Conservation (phyloP, 108 stramenopile species). For the Cyclotella distinguenda region DNA sequence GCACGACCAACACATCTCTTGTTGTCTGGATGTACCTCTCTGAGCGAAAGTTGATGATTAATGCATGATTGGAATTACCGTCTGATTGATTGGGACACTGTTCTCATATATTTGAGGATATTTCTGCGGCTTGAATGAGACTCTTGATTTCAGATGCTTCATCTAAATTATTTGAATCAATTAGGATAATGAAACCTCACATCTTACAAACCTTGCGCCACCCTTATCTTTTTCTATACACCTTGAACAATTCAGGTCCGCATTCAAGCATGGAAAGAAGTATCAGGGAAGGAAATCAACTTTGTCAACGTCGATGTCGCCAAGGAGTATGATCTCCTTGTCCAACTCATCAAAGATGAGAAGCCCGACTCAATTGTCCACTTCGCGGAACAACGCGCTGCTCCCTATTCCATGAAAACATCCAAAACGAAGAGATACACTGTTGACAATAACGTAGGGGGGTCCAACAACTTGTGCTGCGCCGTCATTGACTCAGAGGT, state of each 20-base stretch:
- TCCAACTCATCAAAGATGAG: slow-evolving; percentile 90
- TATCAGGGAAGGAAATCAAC: slow-evolving; percentile 88
- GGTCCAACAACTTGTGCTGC: slow-evolving; percentile 95
- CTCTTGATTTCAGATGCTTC: slow-evolving; percentile 5
- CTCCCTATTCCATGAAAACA: slow-evolving; percentile 96
- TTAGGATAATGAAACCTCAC: no score
- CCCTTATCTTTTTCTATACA: background rate
- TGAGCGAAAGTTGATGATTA: slow-evolving; percentile 40
- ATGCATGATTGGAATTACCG: slow-evolving; percentile 49
- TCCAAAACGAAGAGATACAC: slow-evolving; percentile 96
- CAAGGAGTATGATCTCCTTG: slow-evolving; percentile 93
- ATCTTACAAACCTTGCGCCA: background rate
- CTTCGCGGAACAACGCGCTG: slow-evolving; percentile 98
- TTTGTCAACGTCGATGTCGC: slow-evolving; percentile 94
- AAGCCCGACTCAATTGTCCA: slow-evolving; percentile 95
- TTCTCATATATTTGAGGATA: slow-evolving; percentile 25
- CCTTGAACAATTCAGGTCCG: slow-evolving; percentile 55
- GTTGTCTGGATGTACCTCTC: background rate
- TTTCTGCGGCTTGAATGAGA: slow-evolving; percentile 51
- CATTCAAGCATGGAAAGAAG: slow-evolving; percentile 91
- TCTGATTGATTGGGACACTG: slow-evolving; percentile 20
- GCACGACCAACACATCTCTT: background rate
- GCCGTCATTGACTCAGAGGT: slow-evolving; percentile 94
- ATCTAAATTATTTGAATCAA: slow-evolving; percentile 4
- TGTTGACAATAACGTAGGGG: slow-evolving; percentile 95